Evolutionary conservation across 805 yeast genomes (phyloP).

Genomic region (Yarrowia sp.): DNA sequence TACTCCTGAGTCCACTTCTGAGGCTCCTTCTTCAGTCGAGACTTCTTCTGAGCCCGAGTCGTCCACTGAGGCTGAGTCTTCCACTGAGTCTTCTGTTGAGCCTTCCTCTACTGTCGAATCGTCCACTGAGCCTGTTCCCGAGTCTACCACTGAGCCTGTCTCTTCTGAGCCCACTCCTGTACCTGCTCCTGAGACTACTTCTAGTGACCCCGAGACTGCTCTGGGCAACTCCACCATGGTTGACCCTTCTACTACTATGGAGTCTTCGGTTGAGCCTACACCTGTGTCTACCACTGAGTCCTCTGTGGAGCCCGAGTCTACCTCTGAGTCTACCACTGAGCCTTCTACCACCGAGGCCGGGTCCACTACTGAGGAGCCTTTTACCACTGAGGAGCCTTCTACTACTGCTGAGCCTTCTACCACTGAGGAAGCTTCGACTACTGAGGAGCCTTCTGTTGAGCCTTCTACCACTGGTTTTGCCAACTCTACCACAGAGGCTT

Average conservation of each 20-base stretch:
- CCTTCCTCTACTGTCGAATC: background rate
- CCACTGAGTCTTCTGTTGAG: background rate
- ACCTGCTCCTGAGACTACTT: background rate
- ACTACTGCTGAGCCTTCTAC: background rate
- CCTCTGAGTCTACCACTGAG: background rate
- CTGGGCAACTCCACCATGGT: background rate
- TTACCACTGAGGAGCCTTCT: background rate
- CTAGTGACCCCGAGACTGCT: background rate
- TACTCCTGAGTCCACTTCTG: background rate
- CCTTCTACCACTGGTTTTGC: too few species aligned
- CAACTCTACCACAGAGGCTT: too few species aligned
- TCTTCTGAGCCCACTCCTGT: background rate
- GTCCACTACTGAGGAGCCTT: background rate
- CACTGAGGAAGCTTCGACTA: background rate
- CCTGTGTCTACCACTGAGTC: background rate
- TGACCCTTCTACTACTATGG: background rate
- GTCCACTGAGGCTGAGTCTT: background rate
- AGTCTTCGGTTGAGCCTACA: background rate
- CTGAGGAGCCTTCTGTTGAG: background rate
- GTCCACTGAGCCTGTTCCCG: background rate
- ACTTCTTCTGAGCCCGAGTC: constrained; percentile 1
- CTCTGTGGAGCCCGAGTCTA: background rate
- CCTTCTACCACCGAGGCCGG: background rate
- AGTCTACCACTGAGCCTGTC: background rate
- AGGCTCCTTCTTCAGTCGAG: background rate